Base-by-base conservation (phyloP, 305 asterid species). In the Fraxinus albicans region DNA sequence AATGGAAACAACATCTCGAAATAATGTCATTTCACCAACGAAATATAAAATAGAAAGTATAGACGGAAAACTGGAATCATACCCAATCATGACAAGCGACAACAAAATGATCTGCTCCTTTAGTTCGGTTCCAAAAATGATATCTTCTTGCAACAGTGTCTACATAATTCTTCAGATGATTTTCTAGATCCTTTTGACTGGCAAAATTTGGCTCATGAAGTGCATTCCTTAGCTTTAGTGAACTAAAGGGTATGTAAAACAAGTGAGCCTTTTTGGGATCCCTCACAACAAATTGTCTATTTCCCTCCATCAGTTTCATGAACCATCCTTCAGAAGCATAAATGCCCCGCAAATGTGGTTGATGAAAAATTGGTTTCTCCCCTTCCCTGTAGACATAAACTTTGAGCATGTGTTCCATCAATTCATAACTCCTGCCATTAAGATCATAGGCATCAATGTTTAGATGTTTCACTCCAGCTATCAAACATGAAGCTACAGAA, bases 251-350 rank as follows among this genome's bases (percentile, higher is more conserved):
- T 44, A 91, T 53, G 75, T 88, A 91, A 83, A 91, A 90, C 86
- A 91, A 78, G 84, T 91, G 92, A 69, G 93, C 94, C 83, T 75
- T 91, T 81, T 81, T 88, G 76, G 93, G 89, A 70, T 90, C 91
- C 80, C 83, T 88, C 79, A 82, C 89, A 34, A 87, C 87, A 82
- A 87, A 89, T 31, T 90, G 88, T 79, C 74, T 91, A 85, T 90
- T 88, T 82, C 83, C 82, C 84, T 91, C 91, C 84, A 91, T 85
- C 76, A 86, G 82, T 79, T 90, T 91, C 94, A 91, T 81, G 87
- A 91, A 91, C 94, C 94, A 91, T 84, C 94, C 94, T 88, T 91
- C 93, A 60, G 94, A 88, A 38, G 94, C 92, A 27, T 91, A 90
- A 47, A 91, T 91, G 50, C 92, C 93, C 65, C 91, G 85, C 84